Conservation (phyloP, 2,329 filamentous ascomycete genomes). For the Hypoxylon sp. region DNA sequence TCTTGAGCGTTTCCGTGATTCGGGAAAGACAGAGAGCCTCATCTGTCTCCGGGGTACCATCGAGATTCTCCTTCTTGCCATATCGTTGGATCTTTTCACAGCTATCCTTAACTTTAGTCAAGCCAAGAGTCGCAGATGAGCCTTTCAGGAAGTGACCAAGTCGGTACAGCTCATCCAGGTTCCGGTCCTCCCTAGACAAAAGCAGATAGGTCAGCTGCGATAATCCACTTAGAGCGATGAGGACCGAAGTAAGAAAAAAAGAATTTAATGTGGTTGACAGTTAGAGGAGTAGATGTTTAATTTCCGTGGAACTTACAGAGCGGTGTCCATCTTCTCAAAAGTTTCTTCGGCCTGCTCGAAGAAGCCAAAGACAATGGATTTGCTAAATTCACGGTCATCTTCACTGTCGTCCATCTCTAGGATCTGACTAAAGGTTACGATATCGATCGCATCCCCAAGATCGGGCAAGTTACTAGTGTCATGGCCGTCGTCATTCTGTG, state of each 20-base stretch:
- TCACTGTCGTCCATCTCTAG: constrained; percentile 98
- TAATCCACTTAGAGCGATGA: constrained; percentile 10
- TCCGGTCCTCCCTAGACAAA: constrained; percentile 70
- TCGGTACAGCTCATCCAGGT: constrained; percentile 82
- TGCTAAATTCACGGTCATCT: constrained; percentile 87
- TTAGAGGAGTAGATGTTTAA: constrained; percentile 22
- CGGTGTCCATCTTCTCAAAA: constrained; percentile 85
- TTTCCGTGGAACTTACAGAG: constrained; percentile 75
- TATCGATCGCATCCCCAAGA: constrained; percentile 83
- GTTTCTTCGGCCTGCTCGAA: constrained; percentile 92
- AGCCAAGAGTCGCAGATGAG: constrained; percentile 92
- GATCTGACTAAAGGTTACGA: constrained; percentile 89
- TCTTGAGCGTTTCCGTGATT: constrained; percentile 77
- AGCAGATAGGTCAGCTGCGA: constrained; percentile 43
- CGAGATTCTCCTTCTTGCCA: constrained; percentile 84
- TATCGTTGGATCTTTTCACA: constrained; percentile 98
- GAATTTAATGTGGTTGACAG: constrained; percentile 6
- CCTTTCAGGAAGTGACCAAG: constrained; percentile 98
- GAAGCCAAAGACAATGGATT: constrained; percentile 90
- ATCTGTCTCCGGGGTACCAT: constrained; percentile 77
- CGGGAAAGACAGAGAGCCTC: constrained; percentile 76
- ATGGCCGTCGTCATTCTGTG: constrained; percentile 65
- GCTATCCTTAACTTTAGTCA: constrained; percentile 89
- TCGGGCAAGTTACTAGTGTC: constrained; percentile 68
- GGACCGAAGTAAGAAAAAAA: constrained; percentile 2